phyloP scores from a whole-genome alignment of 2,329 filamentous ascomycete genomes.

The Aspergillus clavatus region DNA sequence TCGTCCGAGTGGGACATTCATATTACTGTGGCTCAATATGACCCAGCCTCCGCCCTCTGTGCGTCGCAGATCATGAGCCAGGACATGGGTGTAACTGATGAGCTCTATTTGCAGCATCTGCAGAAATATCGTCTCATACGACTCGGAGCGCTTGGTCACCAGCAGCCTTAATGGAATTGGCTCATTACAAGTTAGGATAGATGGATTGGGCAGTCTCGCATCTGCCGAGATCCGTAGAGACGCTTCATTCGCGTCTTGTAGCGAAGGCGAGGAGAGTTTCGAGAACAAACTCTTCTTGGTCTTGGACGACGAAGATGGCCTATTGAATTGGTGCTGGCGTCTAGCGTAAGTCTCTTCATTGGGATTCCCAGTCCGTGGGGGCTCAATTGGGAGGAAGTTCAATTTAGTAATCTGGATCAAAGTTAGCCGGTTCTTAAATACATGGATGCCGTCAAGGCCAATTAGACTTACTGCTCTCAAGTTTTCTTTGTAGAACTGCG shows the following conservation, averaged over 20 bases:
- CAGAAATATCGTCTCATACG: slow-evolving; percentile 66
- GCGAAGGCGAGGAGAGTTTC: slow-evolving; percentile 27
- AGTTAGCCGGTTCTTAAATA: not conserved
- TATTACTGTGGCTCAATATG: slow-evolving; percentile 64
- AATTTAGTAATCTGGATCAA: slow-evolving; percentile 51
- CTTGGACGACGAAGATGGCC: slow-evolving; percentile 37
- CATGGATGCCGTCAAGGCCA: not conserved
- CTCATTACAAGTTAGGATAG: slow-evolving; percentile 84
- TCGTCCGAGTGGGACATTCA: slow-evolving; percentile 65
- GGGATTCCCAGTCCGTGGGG: slow-evolving; percentile 63
- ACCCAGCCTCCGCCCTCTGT: slow-evolving; percentile 72
- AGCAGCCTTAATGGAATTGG: slow-evolving; percentile 76
- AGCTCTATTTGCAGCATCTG: slow-evolving; percentile 77
- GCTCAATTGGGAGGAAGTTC: slow-evolving; percentile 90
- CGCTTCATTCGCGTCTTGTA: slow-evolving; percentile 29
- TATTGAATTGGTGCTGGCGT: slow-evolving; percentile 59
- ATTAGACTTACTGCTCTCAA: slow-evolving; percentile 51
- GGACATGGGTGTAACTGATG: slow-evolving; percentile 71
- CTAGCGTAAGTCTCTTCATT: slow-evolving; percentile 80
- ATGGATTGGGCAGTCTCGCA: slow-evolving; percentile 77
- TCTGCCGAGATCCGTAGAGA: slow-evolving; percentile 67
- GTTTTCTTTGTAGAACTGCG: slow-evolving; percentile 85
- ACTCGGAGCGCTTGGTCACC: slow-evolving; percentile 68
- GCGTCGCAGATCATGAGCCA: slow-evolving; percentile 68
- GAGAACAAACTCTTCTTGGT: slow-evolving; percentile 61